Conservation (phyloP, 192 early-diverging fungal species). For the Globomyces pollinis-pini region DNA sequence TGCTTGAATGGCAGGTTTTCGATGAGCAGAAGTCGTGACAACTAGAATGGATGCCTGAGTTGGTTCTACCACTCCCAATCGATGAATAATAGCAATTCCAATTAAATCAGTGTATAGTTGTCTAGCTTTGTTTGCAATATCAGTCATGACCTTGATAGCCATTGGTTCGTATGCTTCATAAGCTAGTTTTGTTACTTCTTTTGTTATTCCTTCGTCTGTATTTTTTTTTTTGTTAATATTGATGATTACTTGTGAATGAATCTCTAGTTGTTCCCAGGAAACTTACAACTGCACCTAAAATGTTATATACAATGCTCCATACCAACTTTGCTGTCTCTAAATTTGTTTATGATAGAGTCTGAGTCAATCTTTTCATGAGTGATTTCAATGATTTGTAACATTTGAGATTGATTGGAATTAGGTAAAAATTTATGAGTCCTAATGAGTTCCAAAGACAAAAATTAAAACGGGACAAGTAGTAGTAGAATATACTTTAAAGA, state of each 20-base stretch:
- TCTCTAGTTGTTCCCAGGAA: not conserved
- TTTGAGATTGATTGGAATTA: no score
- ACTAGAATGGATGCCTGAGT: conserved; percentile 77
- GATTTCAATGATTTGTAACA: no score
- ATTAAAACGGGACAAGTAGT: no score
- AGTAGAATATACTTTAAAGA: no score
- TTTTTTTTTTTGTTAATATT: no score
- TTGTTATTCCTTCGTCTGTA: conserved; percentile 1
- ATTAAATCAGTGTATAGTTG: conserved; percentile 53
- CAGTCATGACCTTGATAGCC: conserved; percentile 64
- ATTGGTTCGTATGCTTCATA: conserved; percentile 87
- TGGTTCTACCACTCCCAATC: conserved; percentile 68
- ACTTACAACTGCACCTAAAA: not conserved
- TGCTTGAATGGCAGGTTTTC: conserved; percentile 67
- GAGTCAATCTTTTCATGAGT: no score
- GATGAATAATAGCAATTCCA: conserved; percentile 71
- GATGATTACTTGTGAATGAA: no score
- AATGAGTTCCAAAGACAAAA: no score
- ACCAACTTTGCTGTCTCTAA: no score
- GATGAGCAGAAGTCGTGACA: conserved; percentile 69
- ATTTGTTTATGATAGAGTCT: no score
- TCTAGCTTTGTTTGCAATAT: conserved; percentile 58
- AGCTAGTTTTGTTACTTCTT: conserved; percentile 36
- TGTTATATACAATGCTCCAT: no score
- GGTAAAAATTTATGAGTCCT: no score